These are phyloP conservation scores for Epichloe sibirici DNA, from an alignment of 2,329 filamentous ascomycete genomes.

Conservation along the genomic window DNA sequence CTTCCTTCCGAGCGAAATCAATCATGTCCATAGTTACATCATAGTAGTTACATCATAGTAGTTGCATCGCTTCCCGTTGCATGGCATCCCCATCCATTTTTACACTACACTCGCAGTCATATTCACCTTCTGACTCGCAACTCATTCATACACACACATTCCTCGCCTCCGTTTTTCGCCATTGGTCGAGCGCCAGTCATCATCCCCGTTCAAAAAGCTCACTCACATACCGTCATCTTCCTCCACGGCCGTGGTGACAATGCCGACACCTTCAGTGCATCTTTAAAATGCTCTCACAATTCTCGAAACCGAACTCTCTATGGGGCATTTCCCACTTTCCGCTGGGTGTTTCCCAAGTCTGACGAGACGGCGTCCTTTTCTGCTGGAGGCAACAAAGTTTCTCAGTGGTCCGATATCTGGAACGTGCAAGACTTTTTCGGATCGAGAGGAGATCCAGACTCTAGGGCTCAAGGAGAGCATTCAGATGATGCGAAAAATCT, in stretches of 20 bases:
- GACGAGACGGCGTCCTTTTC: slow-evolving; percentile 17
- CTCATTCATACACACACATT: neutral
- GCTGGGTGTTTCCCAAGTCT: slow-evolving; percentile 38
- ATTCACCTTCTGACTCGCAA: neutral
- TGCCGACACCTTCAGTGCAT: slow-evolving; percentile 19
- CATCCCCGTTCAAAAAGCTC: slow-evolving; percentile 5
- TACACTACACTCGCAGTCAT: neutral
- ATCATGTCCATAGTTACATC: too few relatives aligned
- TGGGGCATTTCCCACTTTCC: slow-evolving; percentile 30
- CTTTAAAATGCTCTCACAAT: slow-evolving; percentile 19
- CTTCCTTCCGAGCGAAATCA: neutral
- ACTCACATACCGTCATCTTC: slow-evolving; percentile 32
- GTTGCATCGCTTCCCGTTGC: too few relatives aligned
- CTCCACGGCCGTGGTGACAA: slow-evolving; percentile 33
- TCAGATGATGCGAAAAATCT: slow-evolving; percentile 17
- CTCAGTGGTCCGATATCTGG: slow-evolving; percentile 42
- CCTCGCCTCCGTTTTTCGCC: neutral
- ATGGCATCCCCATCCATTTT: neutral
- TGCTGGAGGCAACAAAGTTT: slow-evolving; percentile 11
- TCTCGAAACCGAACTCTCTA: slow-evolving; percentile 21
- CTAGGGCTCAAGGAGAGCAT: slow-evolving; percentile 28
- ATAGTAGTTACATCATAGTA: too few relatives aligned
- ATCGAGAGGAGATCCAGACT: slow-evolving; percentile 30
- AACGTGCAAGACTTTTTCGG: slow-evolving; percentile 27
- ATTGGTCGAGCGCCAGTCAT: neutral